Base-by-base conservation (phyloP, 495 filamentous ascomycete species). In the Aspergillus asperescens region DNA sequence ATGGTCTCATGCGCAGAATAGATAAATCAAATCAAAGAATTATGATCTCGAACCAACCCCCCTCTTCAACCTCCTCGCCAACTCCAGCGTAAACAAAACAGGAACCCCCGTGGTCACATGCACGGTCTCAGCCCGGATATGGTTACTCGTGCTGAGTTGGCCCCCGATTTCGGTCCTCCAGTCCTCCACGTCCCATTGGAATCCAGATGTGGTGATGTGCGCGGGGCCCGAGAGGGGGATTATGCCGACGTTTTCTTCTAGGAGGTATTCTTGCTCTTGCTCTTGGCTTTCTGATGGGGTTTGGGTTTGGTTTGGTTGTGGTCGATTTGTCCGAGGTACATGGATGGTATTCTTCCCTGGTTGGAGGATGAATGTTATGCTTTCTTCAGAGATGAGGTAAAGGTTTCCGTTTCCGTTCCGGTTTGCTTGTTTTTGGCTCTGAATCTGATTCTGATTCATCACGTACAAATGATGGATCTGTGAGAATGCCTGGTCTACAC, bases 91-190 rank as follows among this genome's bases (percentile, higher is more conserved):
- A 67, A 96, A 95, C 32, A 97, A 63, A 12, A 96, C 85, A 48
- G 82, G 77, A 52, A 77, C 81, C 7, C 78, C 79, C 25, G 87
- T 83, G 60, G 80, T 67, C 3, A 95, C 77, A 49, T 70, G 70
- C 44, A 94, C 77, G 7, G 61, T 56, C 8, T 80, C 70, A 41
- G 72, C 73, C 28, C 70, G 69, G 23, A 95, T 79, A 61, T 91
- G 87, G 70, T 98, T 98, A 67, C 93, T 98, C 39, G 93, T 97
- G 61, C 90, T 96, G 54, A 98, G 69, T 60, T 86, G 81, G 0
- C 83, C 82, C 0, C 92, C 93, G 66, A 97, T 90, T 58, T 80
- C 75, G 0, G 90, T 96, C 54, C 75, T 67, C 87, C 89, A 92
- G 48, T 86, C 72, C 50, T 75, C 55, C 1, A 98, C 85, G 68